Conservation (phyloP, 805 yeast genomes). For the Yamadazyma phyllophila region DNA sequence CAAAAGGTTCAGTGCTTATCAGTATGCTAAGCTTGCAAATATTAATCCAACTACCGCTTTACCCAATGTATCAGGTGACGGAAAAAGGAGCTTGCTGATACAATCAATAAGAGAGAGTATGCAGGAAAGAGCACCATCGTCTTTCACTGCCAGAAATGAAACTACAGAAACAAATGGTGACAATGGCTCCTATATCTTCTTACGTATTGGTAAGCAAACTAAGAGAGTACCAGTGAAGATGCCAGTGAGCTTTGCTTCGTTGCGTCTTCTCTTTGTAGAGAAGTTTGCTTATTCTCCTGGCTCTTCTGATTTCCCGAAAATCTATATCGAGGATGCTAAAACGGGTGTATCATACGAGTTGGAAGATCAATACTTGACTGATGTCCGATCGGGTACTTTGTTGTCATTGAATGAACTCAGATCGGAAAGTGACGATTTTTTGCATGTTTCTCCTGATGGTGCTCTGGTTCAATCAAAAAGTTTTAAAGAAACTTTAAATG, state of each 20-base stretch:
- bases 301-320: slow-evolving; percentile 67
- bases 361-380: slow-evolving; percentile 58
- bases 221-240: slow-evolving; percentile 49
- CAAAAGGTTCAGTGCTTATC: slow-evolving; percentile 90
- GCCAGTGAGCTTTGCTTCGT: slow-evolving; percentile 50
- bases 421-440: not conserved
- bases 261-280: slow-evolving; percentile 77
- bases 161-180: not conserved
- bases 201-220: slow-evolving; percentile 51
- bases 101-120: slow-evolving; percentile 10
- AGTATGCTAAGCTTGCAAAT: slow-evolving; percentile 71
- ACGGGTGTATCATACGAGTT: slow-evolving; percentile 71
- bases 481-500: not conserved
- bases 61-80: slow-evolving; percentile 7
- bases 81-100: slow-evolving; percentile 5
- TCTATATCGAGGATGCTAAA: slow-evolving; percentile 64
- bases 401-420: slow-evolving; percentile 26
- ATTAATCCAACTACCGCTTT: slow-evolving; percentile 15
- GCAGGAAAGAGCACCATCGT: slow-evolving; percentile 1
- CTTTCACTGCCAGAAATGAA: not conserved
- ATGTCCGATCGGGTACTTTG: slow-evolving; percentile 58
- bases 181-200: slow-evolving; percentile 31
- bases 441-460: not conserved
- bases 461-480: not conserved
- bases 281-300: slow-evolving; percentile 84